Conservation (phyloP, 2,329 filamentous ascomycete species). For the Teratosphaeria gauchensis region DNA sequence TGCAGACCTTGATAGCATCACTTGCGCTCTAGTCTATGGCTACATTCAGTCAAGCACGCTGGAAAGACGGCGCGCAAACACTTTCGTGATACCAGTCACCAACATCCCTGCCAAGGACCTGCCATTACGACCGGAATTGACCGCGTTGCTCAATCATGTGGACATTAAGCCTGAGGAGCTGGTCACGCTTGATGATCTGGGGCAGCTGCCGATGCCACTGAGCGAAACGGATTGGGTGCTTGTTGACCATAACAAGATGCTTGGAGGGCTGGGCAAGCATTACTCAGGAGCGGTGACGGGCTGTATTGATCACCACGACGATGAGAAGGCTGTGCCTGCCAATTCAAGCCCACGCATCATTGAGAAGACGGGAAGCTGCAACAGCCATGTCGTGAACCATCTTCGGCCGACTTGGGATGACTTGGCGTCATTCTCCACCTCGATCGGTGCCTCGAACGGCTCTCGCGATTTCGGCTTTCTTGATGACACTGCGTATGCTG, state of each 20-base stretch:
- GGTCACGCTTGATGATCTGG: slow-evolving; percentile 53
- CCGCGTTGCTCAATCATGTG: slow-evolving; percentile 53
- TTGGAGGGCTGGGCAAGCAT: slow-evolving; percentile 47
- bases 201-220: slow-evolving; percentile 33
- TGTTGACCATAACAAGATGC: slow-evolving; percentile 70
- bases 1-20: slow-evolving; percentile 73
- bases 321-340: slow-evolving; percentile 49
- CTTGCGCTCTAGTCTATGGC: slow-evolving; percentile 61
- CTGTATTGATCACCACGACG: slow-evolving; percentile 70
- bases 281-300: slow-evolving; percentile 49
- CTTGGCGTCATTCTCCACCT: slow-evolving; percentile 33
- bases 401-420: slow-evolving; percentile 49
- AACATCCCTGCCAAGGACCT: slow-evolving; percentile 62
- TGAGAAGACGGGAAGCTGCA: slow-evolving; percentile 60
- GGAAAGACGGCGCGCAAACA: slow-evolving; percentile 33
- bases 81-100: slow-evolving; percentile 60
- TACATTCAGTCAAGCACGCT: slow-evolving; percentile 58
- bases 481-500: slow-evolving; percentile 27
- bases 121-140: slow-evolving; percentile 61
- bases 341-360: slow-evolving; percentile 51
- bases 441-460: slow-evolving; percentile 28
- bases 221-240: slow-evolving; percentile 59
- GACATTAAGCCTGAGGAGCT: slow-evolving; percentile 52
- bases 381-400: slow-evolving; percentile 57
- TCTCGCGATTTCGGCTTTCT: slow-evolving; percentile 30